Percentiles rank a stretch among this genome's conserved stretches.
These are phyloP conservation scores for Clonostachys rhizophaga DNA, from an alignment of 2,329 filamentous ascomycete species.

Conservation along the genomic window DNA sequence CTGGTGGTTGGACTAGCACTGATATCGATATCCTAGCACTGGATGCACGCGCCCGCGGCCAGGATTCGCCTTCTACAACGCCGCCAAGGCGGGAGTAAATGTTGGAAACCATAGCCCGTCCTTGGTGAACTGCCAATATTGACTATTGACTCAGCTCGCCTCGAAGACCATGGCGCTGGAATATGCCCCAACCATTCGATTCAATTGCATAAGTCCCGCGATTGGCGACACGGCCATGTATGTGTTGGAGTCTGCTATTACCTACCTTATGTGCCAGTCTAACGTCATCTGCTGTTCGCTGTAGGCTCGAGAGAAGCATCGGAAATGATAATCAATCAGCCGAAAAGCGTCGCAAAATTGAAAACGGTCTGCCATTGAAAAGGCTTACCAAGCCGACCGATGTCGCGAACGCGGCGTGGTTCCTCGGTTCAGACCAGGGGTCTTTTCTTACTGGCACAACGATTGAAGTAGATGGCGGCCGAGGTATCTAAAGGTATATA, in stretches of 20 bases:
- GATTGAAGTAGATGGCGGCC: constrained; percentile 1
- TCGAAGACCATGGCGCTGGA: constrained; percentile 2
- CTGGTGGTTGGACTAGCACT: no score
- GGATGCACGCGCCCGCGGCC: not conserved
- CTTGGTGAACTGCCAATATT: not conserved
- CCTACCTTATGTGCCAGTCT: no score
- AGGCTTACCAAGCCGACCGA: constrained; percentile 1
- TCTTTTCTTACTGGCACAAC: constrained; percentile 1
- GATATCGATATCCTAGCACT: not conserved
- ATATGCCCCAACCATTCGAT: constrained; percentile 1
- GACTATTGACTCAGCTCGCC: not conserved
- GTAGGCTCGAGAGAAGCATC: not conserved
- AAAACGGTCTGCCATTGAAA: constrained; percentile 1
- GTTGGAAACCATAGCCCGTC: not conserved
- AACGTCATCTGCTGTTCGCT: no score
- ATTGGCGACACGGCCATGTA: constrained; percentile 1
- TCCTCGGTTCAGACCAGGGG: not conserved
- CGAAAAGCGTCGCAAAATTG: not conserved
- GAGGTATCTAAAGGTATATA: not conserved
- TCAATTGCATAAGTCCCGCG: constrained; percentile 1
- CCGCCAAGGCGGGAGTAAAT: not conserved
- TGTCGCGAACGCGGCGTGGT: constrained; percentile 1
- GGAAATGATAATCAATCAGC: not conserved
- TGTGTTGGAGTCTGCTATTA: not conserved
- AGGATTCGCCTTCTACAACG: constrained; percentile 1